These are phyloP conservation scores for Pythium aquatile DNA, from an alignment of 352 stramenopile species.

Conservation along the genomic window DNA sequence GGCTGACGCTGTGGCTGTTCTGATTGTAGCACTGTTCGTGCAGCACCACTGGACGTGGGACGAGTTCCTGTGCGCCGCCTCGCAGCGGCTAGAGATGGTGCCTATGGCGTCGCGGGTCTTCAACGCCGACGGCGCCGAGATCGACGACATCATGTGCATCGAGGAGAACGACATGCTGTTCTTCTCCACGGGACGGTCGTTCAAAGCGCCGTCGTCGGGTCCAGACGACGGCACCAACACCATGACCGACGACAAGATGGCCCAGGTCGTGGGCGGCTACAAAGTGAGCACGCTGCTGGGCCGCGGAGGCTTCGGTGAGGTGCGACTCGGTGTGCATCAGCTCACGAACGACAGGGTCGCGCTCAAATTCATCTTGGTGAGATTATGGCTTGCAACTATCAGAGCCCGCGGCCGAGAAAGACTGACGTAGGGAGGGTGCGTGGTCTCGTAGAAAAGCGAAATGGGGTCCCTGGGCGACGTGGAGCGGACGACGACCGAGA, in stretches of 20 bases:
- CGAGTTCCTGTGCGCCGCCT: slow-evolving; percentile 81
- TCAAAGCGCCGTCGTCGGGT: slow-evolving; percentile 62
- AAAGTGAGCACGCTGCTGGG: slow-evolving; percentile 78
- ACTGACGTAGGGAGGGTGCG: background rate
- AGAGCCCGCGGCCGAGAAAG: no score
- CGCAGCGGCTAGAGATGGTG: slow-evolving; percentile 79
- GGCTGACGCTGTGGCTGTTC: slow-evolving; percentile 6
- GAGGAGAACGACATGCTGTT: slow-evolving; percentile 91
- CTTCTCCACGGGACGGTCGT: slow-evolving; percentile 78
- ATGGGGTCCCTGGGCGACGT: slow-evolving; percentile 85
- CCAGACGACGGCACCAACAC: slow-evolving; percentile 42
- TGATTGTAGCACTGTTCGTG: slow-evolving; percentile 58
- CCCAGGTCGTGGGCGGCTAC: slow-evolving; percentile 78
- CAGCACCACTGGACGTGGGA: slow-evolving; percentile 86
- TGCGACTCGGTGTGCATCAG: slow-evolving; percentile 73
- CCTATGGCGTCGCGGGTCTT: slow-evolving; percentile 81
- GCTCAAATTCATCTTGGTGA: slow-evolving; percentile 84
- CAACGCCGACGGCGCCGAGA: slow-evolving; percentile 82
- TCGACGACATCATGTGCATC: slow-evolving; percentile 90
- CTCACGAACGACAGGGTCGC: slow-evolving; percentile 86
- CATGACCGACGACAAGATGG: slow-evolving; percentile 44
- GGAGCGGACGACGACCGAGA: slow-evolving; percentile 86
- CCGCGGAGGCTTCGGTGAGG: slow-evolving; percentile 80
- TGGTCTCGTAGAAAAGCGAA: slow-evolving; percentile 62
- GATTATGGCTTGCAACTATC: background rate